phyloP scores from a whole-genome alignment of 768 basidiomycete species.

The Leccinum subgranulosum region DNA sequence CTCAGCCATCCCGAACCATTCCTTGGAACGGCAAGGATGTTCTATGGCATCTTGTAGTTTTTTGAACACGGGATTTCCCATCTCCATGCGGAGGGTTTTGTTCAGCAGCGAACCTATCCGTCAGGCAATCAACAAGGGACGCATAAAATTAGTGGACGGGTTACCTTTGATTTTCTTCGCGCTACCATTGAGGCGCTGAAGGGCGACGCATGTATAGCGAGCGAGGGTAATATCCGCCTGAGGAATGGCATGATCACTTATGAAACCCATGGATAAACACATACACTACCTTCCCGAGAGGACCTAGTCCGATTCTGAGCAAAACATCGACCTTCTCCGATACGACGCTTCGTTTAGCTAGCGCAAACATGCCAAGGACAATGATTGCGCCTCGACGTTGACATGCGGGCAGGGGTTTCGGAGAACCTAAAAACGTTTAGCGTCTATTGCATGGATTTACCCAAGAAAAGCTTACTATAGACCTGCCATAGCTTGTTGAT shows the following conservation, averaged over 20 bases:
- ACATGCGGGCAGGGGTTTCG: conserved; percentile 67
- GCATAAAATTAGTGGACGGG: neutral
- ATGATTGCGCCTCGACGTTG: conserved; percentile 96
- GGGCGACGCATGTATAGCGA: conserved; percentile 88
- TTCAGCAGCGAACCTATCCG: conserved; percentile 77
- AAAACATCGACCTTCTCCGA: conserved; percentile 81
- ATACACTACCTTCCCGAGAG: conserved; percentile 67
- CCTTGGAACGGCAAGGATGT: conserved; percentile 74
- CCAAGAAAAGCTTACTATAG: conserved; percentile 62
- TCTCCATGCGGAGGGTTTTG: conserved; percentile 80
- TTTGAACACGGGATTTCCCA: conserved; percentile 83
- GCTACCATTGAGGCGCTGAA: conserved; percentile 90
- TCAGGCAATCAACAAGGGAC: neutral
- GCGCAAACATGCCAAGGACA: conserved; percentile 94
- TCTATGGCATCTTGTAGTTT: conserved; percentile 82
- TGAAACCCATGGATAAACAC: neutral
- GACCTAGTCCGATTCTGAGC: conserved; percentile 83
- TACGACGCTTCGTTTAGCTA: conserved; percentile 77
- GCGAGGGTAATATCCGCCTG: conserved; percentile 88
- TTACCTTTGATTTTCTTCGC: conserved; percentile 96
- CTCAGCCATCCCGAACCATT: conserved; percentile 97
- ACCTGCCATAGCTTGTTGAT: conserved; percentile 93
- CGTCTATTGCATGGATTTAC: neutral
- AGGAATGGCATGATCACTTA: neutral
- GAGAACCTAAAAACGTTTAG: conserved; percentile 51